Base-by-base conservation (phyloP, 805 yeast genomes). In the Nakazawaea ishiwadae region DNA sequence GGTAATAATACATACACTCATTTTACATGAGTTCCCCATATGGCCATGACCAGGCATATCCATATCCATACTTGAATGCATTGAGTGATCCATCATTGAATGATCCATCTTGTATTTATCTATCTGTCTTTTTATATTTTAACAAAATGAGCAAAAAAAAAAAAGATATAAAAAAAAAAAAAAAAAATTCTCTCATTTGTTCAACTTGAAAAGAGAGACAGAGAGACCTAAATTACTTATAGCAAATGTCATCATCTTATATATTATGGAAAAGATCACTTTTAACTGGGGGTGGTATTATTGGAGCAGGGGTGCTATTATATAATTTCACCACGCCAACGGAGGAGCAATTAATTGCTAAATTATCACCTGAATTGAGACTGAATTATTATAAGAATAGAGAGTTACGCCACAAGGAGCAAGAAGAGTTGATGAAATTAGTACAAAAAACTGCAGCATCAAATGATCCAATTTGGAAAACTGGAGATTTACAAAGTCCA, bases 251-350 rank as follows among this genome's bases (percentile, higher is more conserved):
- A n/a, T n/a, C n/a, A n/a, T n/a, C n/a, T 11, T 46, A 42, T 35
- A 16, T 51, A 10, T 46, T 62, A 40, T 52, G 60, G 52, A 61
- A 54, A 36, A 56, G 54, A 31, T 50, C 57, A 4, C 17, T 60
- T 1, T 31, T 59, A 3, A 69, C 69, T 10, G 89, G 95, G 8
- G 76, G 75, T n/a, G 73, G 77, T 15, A 77, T 88, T 15, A 66
- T 86, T 2, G 86, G 82, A 4, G 52, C 77, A 0, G 98, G 97
- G n/a, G 75, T 80, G 0, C 49, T 85, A 5, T 65, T 84, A 14
- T 82, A 64, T 64, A 83, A 80, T 48, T 84, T 77, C 59, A 78
- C 90, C 0, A 81, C 88, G 0, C 98, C 98, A 3, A 75, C 90
- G 2, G 95, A 86, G 49, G 96, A 88, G 51, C 75, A 90, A 54